Percentiles rank a stretch among this genome's conserved stretches.
phyloP scores from a whole-genome alignment of 129 eudicot genomes.

The Kitagawia praeruptora region DNA sequence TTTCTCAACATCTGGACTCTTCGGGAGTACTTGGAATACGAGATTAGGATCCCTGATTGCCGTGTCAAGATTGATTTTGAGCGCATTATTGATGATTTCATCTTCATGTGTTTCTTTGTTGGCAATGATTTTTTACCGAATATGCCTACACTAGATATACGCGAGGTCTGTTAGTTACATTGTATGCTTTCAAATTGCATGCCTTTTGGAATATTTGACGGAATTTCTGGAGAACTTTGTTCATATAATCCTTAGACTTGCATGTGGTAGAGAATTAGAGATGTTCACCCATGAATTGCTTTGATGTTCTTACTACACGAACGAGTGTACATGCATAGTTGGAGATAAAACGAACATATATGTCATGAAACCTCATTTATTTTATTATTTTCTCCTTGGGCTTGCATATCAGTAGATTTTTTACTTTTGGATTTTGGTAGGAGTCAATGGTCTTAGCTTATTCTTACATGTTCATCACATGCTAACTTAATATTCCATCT shows the following conservation, averaged over 20 bases:
- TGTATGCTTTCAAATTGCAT: not conserved
- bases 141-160: conserved; percentile 35
- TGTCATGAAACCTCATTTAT: not conserved
- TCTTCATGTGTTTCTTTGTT: conserved; percentile 45
- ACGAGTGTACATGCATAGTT: not conserved
- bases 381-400: not conserved
- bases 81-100: conserved; percentile 44
- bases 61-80: conserved; percentile 21
- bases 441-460: not conserved
- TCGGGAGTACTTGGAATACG: conserved; percentile 37
- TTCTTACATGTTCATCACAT: not conserved
- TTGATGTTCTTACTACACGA: not conserved
- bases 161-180: conserved; percentile 31
- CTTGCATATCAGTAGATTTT: not conserved
- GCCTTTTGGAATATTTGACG: not conserved
- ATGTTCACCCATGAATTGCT: not conserved
- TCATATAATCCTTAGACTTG: not conserved
- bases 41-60: conserved; percentile 18
- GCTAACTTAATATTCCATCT: not conserved
- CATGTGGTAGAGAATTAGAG: not conserved
- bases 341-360: not conserved
- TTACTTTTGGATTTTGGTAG: not conserved
- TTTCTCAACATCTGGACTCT: conserved; percentile 37
- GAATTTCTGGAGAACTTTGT: not conserved
- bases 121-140: conserved; percentile 42